Evolutionary conservation across 1,139 yeast species (phyloP).

Genomic region (Keqinozyma sinolaborantium): DNA sequence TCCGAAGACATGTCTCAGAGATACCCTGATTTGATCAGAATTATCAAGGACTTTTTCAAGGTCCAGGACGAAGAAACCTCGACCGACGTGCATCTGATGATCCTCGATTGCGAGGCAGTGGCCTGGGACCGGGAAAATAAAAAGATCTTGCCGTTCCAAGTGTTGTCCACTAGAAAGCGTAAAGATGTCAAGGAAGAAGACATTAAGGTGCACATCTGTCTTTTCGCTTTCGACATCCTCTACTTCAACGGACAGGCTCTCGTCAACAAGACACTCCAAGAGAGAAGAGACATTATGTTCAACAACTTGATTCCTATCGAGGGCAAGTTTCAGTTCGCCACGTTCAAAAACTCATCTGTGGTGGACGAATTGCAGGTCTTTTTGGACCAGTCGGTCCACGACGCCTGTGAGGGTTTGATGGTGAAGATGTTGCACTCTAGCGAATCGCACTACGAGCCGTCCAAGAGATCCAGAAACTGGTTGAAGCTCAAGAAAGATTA

Average conservation of each 20-base stretch:
- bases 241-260: slow-evolving; percentile 70
- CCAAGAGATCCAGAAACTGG: slow-evolving; percentile 95
- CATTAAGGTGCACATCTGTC: slow-evolving; percentile 85
- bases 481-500: slow-evolving; percentile 92
- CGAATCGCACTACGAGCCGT: slow-evolving; percentile 88
- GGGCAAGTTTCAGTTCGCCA: slow-evolving; percentile 84
- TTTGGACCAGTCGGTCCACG: slow-evolving; percentile 84
- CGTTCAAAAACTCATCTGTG: slow-evolving; percentile 66
- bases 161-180: slow-evolving; percentile 86
- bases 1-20: slow-evolving; percentile 96
- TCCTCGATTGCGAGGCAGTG: slow-evolving; percentile 96
- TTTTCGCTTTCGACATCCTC: slow-evolving; percentile 86
- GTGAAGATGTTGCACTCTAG: slow-evolving; percentile 80
- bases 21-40: slow-evolving; percentile 83
- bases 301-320: slow-evolving; percentile 57
- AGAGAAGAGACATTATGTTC: slow-evolving; percentile 62
- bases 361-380: slow-evolving; percentile 81
- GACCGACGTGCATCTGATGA: slow-evolving; percentile 45
- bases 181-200: slow-evolving; percentile 87
- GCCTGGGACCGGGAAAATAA: slow-evolving; percentile 84
- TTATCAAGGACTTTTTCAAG: slow-evolving; percentile 58
- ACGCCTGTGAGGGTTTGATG: slow-evolving; percentile 95
- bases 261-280: slow-evolving; percentile 63
- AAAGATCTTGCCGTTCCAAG: slow-evolving; percentile 89
- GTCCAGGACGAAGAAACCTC: slow-evolving; percentile 28